A percentile compares a stretch with the other conserved stretches of the same genome.
phyloP scores from a whole-genome alignment of 2,329 filamentous ascomycete genomes.

The Pseudocercospora pini-densiflorae region DNA sequence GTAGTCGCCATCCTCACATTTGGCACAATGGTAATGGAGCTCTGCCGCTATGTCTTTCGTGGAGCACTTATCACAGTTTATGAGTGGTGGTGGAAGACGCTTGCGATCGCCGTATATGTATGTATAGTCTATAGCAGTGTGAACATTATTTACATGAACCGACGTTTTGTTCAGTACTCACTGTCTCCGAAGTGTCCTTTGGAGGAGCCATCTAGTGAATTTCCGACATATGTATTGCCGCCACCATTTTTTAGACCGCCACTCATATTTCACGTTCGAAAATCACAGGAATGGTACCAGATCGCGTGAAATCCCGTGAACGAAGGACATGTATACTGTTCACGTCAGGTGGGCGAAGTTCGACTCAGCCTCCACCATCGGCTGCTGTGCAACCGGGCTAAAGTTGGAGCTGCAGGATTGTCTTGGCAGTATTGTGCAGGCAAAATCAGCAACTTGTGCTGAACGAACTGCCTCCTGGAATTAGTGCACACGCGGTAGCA shows the following conservation, averaged over 20 bases:
- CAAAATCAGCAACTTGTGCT: not conserved
- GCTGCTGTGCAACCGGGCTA: not conserved
- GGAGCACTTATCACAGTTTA: not conserved
- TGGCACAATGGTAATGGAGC: conserved; percentile 1
- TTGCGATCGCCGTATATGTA: conserved; percentile 2
- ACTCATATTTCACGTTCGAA: not conserved
- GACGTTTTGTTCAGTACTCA: not conserved
- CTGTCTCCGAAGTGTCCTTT: conserved; percentile 3
- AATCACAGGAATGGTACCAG: not conserved
- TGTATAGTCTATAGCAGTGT: not conserved
- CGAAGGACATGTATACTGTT: not conserved
- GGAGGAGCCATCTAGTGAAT: not conserved
- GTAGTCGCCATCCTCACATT: conserved; percentile 2
- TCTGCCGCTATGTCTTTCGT: not conserved
- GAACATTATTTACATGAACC: not conserved
- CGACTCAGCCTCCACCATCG: not conserved
- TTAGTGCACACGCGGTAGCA: conserved; percentile 27
- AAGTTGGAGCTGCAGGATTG: not conserved
- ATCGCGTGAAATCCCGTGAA: not conserved
- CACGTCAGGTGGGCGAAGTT: too few species aligned
- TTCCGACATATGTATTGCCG: not conserved
- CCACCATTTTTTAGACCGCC: not conserved
- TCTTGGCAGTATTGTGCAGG: not conserved
- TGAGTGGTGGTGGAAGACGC: not conserved
- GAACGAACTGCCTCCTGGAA: not conserved